phyloP scores from a whole-genome alignment of 805 yeast genomes.

The Wickerhamiella azymoides region DNA sequence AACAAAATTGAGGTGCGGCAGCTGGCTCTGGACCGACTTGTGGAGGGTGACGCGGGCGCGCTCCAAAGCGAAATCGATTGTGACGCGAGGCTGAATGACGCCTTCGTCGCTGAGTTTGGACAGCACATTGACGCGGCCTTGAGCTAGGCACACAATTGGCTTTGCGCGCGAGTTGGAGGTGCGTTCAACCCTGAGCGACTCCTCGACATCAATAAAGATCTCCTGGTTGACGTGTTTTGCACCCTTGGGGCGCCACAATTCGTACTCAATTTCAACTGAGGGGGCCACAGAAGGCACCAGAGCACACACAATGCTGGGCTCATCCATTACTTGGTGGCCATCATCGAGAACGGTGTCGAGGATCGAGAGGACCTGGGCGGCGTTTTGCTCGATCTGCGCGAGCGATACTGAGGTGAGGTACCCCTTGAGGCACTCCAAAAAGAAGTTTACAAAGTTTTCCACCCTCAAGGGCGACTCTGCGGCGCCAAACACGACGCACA shows the following conservation, averaged over 20 bases:
- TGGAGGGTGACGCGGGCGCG: conserved; percentile 34
- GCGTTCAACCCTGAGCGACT: conserved; percentile 43
- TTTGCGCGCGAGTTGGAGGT: conserved; percentile 6
- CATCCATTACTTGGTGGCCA: conserved; percentile 60
- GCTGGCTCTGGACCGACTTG: conserved; percentile 42
- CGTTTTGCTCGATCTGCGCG: conserved; percentile 49
- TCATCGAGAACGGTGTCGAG: conserved; percentile 68
- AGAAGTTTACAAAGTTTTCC: conserved; percentile 35
- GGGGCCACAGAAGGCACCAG: conserved; percentile 41
- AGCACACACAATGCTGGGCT: conserved; percentile 54
- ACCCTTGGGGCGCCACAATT: conserved; percentile 68
- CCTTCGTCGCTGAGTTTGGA: conserved; percentile 56
- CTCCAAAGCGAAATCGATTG: conserved; percentile 35
- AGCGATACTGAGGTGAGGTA: conserved; percentile 40
- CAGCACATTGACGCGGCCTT: conserved; percentile 50
- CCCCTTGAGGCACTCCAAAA: conserved; percentile 39
- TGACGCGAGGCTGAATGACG: conserved; percentile 41
- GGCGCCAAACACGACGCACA: conserved; percentile 23
- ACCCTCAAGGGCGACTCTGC: conserved; percentile 40
- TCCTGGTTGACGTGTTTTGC: conserved; percentile 72
- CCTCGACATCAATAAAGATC: conserved; percentile 70
- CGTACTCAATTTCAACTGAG: conserved; percentile 17
- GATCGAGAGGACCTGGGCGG: conserved; percentile 55
- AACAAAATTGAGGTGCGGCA: conserved; percentile 45
- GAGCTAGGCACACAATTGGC: conserved; percentile 28